These are phyloP conservation scores for Oenanthe javanica DNA, from an alignment of 140 eudicot species.

Conservation along the genomic window DNA sequence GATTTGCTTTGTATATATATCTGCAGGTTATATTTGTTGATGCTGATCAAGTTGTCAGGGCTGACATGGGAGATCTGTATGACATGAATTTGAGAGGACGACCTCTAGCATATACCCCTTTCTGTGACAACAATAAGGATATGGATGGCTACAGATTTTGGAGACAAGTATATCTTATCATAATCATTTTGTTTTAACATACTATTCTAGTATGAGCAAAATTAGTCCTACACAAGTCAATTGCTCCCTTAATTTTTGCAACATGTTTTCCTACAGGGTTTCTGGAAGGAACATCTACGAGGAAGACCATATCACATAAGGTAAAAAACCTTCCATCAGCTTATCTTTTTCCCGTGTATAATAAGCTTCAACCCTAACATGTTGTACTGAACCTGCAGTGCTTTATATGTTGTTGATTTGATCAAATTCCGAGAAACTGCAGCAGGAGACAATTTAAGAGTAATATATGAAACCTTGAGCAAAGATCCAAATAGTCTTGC, in stretches of 20 bases:
- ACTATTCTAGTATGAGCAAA: too few relatives aligned
- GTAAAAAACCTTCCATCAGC: constrained; percentile 19
- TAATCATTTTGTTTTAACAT: background rate
- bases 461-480: constrained; percentile 88
- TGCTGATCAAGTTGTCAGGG: constrained; percentile 91
- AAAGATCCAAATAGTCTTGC: constrained; percentile 98
- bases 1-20: background rate
- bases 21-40: constrained; percentile 96
- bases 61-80: constrained; percentile 97
- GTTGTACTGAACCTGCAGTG: constrained; percentile 45
- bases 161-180: constrained; percentile 61
- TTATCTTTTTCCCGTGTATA: background rate
- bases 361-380: background rate
- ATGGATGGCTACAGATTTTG: constrained; percentile 98
- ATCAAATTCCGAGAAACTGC: constrained; percentile 91
- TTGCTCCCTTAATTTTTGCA: background rate
- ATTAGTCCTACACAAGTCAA: background rate
- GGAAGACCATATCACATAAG: constrained; percentile 97
- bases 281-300: constrained; percentile 93
- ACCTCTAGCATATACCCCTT: constrained; percentile 92
- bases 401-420: constrained; percentile 87
- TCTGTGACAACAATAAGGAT: constrained; percentile 87
- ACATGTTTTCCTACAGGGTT: constrained; percentile 48
- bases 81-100: constrained; percentile 94
- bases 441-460: constrained; percentile 91